Conservation (phyloP, 805 yeast genomes). For the Starmerella bombicola region DNA sequence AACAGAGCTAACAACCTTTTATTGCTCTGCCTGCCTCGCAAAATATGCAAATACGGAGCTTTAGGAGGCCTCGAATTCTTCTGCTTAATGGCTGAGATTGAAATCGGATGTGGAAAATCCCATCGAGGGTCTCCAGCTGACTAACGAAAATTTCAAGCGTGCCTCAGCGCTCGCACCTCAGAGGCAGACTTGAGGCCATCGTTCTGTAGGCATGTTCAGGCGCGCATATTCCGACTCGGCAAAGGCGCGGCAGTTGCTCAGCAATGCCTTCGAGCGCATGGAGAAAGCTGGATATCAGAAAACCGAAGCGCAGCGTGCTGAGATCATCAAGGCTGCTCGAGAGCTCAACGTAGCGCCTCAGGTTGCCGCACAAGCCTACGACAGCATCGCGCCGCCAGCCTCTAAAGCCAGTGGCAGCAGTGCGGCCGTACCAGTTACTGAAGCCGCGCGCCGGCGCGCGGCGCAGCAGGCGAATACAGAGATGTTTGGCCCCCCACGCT, state of each 20-base stretch:
- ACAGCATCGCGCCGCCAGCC: conserved; percentile 13
- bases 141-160: no score
- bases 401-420: background rate
- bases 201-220: no score
- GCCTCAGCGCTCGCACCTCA: no score
- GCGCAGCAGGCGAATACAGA: conserved; percentile 20
- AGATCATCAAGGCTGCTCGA: conserved; percentile 25
- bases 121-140: no score
- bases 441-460: conserved; percentile 5
- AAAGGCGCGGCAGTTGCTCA: conserved; percentile 24
- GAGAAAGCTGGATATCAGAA: conserved; percentile 23
- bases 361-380: conserved; percentile 23
- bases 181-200: no score
- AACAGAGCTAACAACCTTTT: no score
- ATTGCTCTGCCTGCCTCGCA: no score
- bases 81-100: no score
- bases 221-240: conserved; percentile 14
- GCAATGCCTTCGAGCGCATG: conserved; percentile 27
- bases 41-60: no score
- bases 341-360: conserved; percentile 25
- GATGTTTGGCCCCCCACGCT: conserved; percentile 22
- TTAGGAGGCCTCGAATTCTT: no score
- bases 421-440: background rate
- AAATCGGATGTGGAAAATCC: no score
- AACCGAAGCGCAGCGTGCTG: conserved; percentile 22